Base-by-base conservation (phyloP, 306 rosid species). In the Medicago arabica region DNA sequence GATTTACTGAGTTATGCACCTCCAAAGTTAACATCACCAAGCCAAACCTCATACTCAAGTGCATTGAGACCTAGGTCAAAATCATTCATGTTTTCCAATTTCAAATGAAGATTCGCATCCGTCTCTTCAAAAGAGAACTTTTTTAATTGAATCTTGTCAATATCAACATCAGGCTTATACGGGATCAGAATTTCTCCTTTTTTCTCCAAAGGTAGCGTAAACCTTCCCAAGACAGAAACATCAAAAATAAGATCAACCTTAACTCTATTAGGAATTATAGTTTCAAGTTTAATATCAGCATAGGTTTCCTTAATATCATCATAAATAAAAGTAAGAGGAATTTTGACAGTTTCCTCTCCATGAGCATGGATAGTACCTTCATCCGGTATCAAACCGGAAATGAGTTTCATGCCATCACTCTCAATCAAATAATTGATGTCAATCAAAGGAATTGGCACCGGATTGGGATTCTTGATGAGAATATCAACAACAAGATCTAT, bases 121-220 rank as follows among this genome's bases (percentile, higher is more conserved):
- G 98, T 92, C 81, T 96, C 98, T 64, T 96, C 99, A 2, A 96
- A 81, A 10, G 98, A 96, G 81, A 96, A 92, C 49, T 72, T 88
- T 25, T 92, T 84, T 41, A 92, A 96, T 2, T 25, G 80, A 60
- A 92, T 92, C 80, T 96, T 96, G 71, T 96, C 99, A 58, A 96
- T 60, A 79, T 90, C 98, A 41, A 96, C 64, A 60, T 92, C 99
- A 49, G 99, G 99, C 89, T 96, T 92, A 88, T 92, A 89, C 1
- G 99, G 98, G 53, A 96, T 87, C 25, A 96, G 98, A 57, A 96
- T 88, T 89, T 96, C 96, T 74, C 99, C 97, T 9, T 92, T 90
- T 81, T 96, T 96, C 85, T 96, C 94, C 67, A 92, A 72, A 15
- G 99, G 98, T 46, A 96, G 23, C 49, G 99, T 96, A 21, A 96